Percentiles rank a stretch among this genome's conserved stretches.
phyloP scores from a whole-genome alignment of 2,329 filamentous ascomycete genomes.

The Aaosphaeria pasadenensis region DNA sequence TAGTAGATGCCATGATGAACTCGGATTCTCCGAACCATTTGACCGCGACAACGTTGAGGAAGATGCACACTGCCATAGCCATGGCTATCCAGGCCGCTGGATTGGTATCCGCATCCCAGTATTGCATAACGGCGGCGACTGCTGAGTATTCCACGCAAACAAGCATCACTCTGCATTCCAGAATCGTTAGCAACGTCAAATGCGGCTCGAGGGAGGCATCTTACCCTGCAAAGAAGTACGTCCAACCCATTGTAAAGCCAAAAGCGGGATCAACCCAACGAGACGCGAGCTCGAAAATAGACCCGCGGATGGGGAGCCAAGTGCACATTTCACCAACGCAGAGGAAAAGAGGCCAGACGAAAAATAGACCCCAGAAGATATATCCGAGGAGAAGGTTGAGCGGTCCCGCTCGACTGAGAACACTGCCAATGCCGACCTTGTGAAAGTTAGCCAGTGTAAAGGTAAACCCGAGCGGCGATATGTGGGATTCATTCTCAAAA shows the following conservation, averaged over 20 bases:
- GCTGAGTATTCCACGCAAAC: constrained; percentile 36
- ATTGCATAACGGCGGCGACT: constrained; percentile 29
- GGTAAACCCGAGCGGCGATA: no score
- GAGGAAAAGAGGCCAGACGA: constrained; percentile 49
- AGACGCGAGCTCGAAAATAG: constrained; percentile 34
- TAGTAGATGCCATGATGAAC: constrained; percentile 48
- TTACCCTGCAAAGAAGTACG: neutral
- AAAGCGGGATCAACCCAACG: constrained; percentile 48
- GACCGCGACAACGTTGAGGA: constrained; percentile 35
- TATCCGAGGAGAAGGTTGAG: constrained; percentile 64
- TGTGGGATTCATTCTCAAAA: no score
- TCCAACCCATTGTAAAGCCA: constrained; percentile 31
- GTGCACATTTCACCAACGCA: constrained; percentile 59
- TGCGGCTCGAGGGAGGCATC: no score
- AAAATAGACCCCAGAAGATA: constrained; percentile 49
- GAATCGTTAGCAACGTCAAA: no score
- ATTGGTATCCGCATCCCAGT: constrained; percentile 33
- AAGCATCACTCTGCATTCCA: neutral
- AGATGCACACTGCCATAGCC: constrained; percentile 33
- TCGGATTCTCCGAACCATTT: constrained; percentile 47
- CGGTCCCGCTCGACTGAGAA: constrained; percentile 41
- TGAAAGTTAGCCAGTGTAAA: no score
- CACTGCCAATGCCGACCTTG: constrained; percentile 33
- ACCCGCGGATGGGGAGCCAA: constrained; percentile 39
- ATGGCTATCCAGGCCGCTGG: constrained; percentile 34